These are phyloP conservation scores for Tribonema minus DNA, from an alignment of 108 stramenopile genomes.

Conservation along the genomic window DNA sequence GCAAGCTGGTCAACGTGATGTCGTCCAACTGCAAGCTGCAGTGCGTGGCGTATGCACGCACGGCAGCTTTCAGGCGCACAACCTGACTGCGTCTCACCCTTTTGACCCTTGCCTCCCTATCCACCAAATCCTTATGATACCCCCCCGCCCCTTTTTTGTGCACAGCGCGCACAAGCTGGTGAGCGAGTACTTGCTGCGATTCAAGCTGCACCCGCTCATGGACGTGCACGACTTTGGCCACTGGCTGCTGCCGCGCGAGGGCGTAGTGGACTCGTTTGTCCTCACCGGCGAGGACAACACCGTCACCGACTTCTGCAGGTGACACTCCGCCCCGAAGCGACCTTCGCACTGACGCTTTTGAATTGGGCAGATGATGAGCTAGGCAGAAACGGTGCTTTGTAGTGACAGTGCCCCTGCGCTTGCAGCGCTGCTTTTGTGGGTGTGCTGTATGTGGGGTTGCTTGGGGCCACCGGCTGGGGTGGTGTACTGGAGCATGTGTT, in stretches of 20 bases:
- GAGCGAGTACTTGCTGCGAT: constrained; percentile 68
- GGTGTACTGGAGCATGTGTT: too few species aligned
- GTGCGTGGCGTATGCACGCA: too few species aligned
- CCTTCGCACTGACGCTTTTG: not conserved
- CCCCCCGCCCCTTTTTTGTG: too few species aligned
- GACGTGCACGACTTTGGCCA: constrained; percentile 81
- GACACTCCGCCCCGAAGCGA: not conserved
- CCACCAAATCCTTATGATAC: too few species aligned
- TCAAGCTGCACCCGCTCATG: constrained; percentile 72
- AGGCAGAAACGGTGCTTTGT: not conserved
- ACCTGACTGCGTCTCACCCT: too few species aligned
- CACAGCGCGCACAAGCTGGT: constrained; percentile 67
- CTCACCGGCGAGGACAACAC: constrained; percentile 42
- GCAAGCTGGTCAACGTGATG: too few species aligned
- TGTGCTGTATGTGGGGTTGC: not conserved
- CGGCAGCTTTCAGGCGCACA: too few species aligned
- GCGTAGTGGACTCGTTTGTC: constrained; percentile 87
- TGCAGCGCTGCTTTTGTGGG: not conserved
- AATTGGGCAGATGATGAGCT: too few species aligned
- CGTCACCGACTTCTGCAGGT: constrained; percentile 56
- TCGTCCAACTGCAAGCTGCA: too few species aligned
- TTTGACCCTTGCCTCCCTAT: too few species aligned
- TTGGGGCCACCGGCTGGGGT: constrained; percentile 54
- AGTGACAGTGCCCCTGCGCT: not conserved
- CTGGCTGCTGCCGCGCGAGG: constrained; percentile 85